These are phyloP conservation scores for Ramaria sp. DNA, from an alignment of 768 basidiomycete genomes.

Conservation along the genomic window DNA sequence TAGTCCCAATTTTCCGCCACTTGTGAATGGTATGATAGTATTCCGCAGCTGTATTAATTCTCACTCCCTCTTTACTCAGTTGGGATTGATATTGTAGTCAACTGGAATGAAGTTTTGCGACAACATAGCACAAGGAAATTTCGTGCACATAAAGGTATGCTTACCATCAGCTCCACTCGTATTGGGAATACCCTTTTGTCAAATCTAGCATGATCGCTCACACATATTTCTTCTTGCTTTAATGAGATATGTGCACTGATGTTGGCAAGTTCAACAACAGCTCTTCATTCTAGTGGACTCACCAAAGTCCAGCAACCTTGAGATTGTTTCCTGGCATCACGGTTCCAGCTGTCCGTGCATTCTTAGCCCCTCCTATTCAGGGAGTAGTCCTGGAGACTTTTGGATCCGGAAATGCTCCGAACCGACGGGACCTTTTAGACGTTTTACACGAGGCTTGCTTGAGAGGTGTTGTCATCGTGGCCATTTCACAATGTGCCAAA, in stretches of 20 bases:
- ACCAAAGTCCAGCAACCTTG: constrained; percentile 46
- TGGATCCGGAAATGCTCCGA: constrained; percentile 89
- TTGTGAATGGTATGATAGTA: constrained; percentile 54
- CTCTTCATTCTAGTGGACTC: background rate
- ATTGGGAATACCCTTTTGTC: too few species aligned
- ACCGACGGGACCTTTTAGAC: constrained; percentile 63
- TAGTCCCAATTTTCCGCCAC: constrained; percentile 74
- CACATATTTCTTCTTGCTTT: background rate
- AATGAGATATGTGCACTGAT: constrained; percentile 63
- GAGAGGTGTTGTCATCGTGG: constrained; percentile 78
- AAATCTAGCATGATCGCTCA: too few species aligned
- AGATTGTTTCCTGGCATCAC: constrained; percentile 86
- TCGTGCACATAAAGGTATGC: constrained; percentile 63
- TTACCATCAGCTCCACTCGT: background rate
- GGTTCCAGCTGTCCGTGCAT: constrained; percentile 59
- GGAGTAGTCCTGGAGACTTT: constrained; percentile 88
- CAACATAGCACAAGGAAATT: constrained; percentile 75
- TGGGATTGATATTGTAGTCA: constrained; percentile 81
- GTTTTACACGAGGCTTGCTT: constrained; percentile 74
- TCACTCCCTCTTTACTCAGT: constrained; percentile 32
- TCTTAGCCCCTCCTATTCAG: constrained; percentile 59
- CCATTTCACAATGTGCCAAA: constrained; percentile 83
- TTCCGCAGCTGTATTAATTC: background rate
- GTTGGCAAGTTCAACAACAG: constrained; percentile 45
- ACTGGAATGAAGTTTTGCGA: constrained; percentile 81